phyloP scores from a whole-genome alignment of 2,329 filamentous ascomycete genomes.

The Sarocladiaceae sp. region DNA sequence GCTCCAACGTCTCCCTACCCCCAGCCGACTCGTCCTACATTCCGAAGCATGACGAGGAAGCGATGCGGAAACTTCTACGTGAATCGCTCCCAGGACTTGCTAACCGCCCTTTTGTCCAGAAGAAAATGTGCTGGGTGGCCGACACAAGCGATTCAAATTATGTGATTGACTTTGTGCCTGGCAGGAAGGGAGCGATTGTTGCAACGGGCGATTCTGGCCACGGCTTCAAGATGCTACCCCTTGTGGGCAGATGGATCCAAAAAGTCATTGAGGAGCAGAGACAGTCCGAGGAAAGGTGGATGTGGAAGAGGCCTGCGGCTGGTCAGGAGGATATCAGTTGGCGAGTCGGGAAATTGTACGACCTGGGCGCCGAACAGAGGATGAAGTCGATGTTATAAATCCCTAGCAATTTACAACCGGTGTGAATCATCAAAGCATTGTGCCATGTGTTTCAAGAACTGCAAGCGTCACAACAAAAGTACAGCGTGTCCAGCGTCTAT shows the following conservation, averaged over 20 bases:
- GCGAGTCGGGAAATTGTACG: no score
- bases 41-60: slow-evolving; percentile 44
- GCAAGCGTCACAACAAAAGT: no score
- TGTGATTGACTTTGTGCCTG: slow-evolving; percentile 52
- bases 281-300: no score
- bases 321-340: no score
- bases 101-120: slow-evolving; percentile 48
- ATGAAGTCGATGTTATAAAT: no score
- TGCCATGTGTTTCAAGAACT: no score
- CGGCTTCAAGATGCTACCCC: slow-evolving; percentile 56
- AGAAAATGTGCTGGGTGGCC: slow-evolving; percentile 57
- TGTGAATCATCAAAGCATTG: no score
- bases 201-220: slow-evolving; percentile 55
- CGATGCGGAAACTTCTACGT: slow-evolving; percentile 41
- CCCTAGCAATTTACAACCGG: no score
- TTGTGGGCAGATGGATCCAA: slow-evolving; percentile 48
- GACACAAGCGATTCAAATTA: slow-evolving; percentile 56
- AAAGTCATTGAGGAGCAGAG: no score
- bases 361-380: no score
- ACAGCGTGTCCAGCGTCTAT: no score
- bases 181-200: slow-evolving; percentile 38
- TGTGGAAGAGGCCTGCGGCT: no score
- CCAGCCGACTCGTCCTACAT: slow-evolving; percentile 36
- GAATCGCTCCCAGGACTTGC: slow-evolving; percentile 47
- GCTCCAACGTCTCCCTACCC: slow-evolving; percentile 33